Evolutionary conservation across 1,284 basidiomycete species (phyloP).

Genomic region (Melanopsichium pennsylvanicum): DNA sequence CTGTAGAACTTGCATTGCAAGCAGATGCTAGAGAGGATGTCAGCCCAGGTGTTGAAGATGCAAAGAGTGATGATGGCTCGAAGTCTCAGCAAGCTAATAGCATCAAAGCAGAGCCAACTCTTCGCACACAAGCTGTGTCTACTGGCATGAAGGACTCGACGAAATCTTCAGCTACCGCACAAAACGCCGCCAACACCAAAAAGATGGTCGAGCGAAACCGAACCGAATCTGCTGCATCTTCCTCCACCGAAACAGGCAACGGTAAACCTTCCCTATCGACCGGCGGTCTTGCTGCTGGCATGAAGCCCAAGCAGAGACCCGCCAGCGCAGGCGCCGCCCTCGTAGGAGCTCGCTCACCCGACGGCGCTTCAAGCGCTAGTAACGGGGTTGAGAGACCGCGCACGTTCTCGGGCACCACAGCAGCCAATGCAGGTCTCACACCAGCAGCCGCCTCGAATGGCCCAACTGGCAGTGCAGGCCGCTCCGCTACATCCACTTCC

Average conservation of each 20-base stretch:
- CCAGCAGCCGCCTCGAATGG: neutral
- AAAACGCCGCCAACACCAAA: neutral
- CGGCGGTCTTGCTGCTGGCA: conserved; percentile 23
- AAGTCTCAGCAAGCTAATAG: neutral
- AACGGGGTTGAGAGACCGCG: conserved; percentile 9
- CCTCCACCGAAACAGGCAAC: conserved; percentile 11
- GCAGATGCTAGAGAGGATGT: neutral
- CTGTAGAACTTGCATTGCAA: conserved; percentile 23
- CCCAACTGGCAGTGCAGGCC: conserved; percentile 1
- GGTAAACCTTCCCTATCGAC: conserved; percentile 6
- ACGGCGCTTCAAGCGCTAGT: neutral
- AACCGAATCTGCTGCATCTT: neutral
- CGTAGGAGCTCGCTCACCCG: conserved; percentile 7
- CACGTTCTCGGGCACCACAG: conserved; percentile 29
- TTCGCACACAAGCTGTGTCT: neutral
- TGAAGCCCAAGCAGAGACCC: conserved; percentile 43
- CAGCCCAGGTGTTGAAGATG: neutral
- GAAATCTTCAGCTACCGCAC: neutral
- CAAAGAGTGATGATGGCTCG: neutral
- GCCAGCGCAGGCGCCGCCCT: conserved; percentile 21
- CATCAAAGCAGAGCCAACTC: neutral
- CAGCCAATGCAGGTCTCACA: conserved; percentile 18
- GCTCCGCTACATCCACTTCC: neutral
- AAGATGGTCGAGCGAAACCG: neutral
- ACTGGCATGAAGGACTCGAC: neutral